Evolutionary conservation across 2,329 filamentous ascomycete species (phyloP).

Genomic region (Microascus cirrosus): DNA sequence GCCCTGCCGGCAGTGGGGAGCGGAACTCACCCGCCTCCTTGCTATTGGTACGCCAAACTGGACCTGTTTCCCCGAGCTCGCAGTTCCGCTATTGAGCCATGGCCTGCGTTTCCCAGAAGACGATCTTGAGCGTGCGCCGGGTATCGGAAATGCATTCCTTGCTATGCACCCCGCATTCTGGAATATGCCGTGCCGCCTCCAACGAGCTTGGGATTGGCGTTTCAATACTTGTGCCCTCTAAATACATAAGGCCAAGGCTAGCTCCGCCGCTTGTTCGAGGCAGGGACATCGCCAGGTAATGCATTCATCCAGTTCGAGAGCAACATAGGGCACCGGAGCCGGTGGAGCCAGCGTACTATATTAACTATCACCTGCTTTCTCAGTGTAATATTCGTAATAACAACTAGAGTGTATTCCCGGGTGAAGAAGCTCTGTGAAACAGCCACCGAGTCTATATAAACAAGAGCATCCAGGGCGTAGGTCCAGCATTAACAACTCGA

Average conservation of each 20-base stretch:
- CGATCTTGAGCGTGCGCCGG: neutral
- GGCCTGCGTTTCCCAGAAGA: neutral
- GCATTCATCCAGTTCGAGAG: too few species aligned
- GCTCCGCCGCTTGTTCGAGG: neutral
- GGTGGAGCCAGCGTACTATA: neutral
- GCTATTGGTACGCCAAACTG: neutral
- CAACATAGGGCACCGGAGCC: too few species aligned
- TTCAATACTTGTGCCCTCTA: neutral
- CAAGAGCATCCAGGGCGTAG: neutral
- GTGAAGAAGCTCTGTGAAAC: neutral
- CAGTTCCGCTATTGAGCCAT: neutral
- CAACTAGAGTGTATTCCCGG: neutral
- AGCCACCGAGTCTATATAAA: neutral
- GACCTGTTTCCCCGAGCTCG: neutral
- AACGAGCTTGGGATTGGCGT: neutral
- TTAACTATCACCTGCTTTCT: too few species aligned
- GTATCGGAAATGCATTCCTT: neutral
- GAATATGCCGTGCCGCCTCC: neutral
- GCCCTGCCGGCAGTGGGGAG: neutral
- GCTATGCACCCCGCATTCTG: neutral
- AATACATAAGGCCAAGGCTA: neutral
- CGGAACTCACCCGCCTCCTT: neutral
- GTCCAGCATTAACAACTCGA: neutral
- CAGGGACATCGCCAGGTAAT: neutral
- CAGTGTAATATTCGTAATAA: neutral